These are phyloP conservation scores for Nicotiana noctiflora DNA, from an alignment of 257 asterid species.

Conservation along the genomic window DNA sequence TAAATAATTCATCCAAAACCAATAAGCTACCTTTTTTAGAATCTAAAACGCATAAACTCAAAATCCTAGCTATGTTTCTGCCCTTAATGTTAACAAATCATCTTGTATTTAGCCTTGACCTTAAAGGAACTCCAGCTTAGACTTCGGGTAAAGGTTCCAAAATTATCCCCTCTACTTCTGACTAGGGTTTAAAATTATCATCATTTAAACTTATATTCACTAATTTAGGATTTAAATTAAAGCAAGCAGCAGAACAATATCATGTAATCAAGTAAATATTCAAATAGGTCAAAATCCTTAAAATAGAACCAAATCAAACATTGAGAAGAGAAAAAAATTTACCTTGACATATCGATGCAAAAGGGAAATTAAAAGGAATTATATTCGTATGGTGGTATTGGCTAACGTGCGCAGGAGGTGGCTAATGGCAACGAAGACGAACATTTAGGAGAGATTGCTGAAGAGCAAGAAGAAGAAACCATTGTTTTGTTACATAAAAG, in stretches of 20 bases:
- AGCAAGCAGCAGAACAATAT: neutral
- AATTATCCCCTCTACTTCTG: neutral
- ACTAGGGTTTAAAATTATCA: neutral
- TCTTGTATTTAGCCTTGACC: no score
- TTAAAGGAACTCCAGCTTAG: no score
- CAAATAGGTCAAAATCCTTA: neutral
- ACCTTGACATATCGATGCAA: slow-evolving; percentile 8
- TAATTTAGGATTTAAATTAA: neutral
- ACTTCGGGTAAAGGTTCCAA: neutral
- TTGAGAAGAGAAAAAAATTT: neutral
- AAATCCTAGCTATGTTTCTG: no score
- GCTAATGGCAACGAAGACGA: neutral
- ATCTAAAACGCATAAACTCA: no score
- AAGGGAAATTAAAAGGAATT: neutral
- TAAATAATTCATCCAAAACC: no score
- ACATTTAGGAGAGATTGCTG: neutral
- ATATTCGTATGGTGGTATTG: neutral
- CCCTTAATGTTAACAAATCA: no score
- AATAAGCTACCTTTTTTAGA: no score
- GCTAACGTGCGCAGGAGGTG: neutral
- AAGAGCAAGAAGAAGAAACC: neutral
- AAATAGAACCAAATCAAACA: neutral
- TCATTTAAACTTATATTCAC: neutral
- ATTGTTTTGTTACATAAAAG: neutral
- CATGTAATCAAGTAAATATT: neutral